phyloP scores from a whole-genome alignment of 2,329 filamentous ascomycete species.

The Truncatella angustata region DNA sequence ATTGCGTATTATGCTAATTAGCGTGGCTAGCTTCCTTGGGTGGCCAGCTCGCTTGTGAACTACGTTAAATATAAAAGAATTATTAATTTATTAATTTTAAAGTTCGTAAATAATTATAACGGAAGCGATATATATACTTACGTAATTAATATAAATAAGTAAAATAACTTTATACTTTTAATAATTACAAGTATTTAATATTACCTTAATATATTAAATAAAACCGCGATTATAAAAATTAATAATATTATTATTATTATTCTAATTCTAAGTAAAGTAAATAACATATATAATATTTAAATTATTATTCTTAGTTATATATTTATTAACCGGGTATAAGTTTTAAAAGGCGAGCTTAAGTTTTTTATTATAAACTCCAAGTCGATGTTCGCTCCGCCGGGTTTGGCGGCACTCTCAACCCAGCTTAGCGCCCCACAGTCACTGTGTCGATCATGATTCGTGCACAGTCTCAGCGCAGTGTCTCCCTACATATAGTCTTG shows the following conservation, averaged over 20 bases:
- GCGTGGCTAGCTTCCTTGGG: too few species aligned
- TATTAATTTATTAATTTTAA: too few species aligned
- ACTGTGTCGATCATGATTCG: too few species aligned
- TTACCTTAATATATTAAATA: neutral
- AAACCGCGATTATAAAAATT: too few species aligned
- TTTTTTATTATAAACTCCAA: conserved; percentile 42
- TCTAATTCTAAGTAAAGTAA: neutral
- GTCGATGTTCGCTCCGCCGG: too few species aligned
- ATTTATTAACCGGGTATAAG: conserved; percentile 38
- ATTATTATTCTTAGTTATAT: conserved; percentile 39
- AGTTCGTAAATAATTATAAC: neutral
- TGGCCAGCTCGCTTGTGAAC: too few species aligned
- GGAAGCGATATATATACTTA: neutral
- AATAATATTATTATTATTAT: neutral
- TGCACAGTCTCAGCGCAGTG: too few species aligned
- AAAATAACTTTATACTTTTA: neutral
- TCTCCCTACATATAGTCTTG: too few species aligned
- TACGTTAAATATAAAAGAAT: too few species aligned
- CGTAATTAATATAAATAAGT: neutral
- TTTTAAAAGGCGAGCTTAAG: conserved; percentile 37
- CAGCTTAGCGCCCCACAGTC: too few species aligned
- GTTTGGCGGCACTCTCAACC: too few species aligned
- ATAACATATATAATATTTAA: conserved; percentile 18
- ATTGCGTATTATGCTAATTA: too few species aligned
- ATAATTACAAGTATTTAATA: neutral